These are phyloP conservation scores for Yarrowia phangngaensis DNA, from an alignment of 805 yeast species.

Conservation along the genomic window DNA sequence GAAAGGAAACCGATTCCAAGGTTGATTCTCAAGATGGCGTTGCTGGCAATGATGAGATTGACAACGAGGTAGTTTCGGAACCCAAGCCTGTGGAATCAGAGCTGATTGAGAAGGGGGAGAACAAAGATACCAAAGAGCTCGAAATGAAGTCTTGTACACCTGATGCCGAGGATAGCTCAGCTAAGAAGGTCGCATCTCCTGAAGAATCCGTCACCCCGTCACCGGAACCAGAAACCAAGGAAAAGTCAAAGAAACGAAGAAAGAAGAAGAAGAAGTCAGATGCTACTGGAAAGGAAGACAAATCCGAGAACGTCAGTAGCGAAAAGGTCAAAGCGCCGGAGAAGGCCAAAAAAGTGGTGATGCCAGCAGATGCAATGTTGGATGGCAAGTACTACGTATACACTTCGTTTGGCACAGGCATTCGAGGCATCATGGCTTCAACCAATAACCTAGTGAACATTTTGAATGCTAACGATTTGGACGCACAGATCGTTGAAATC, in stretches of 20 bases:
- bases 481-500: slow-evolving; percentile 66
- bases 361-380: slow-evolving; percentile 25
- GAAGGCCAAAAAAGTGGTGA: slow-evolving; percentile 12
- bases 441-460: slow-evolving; percentile 75
- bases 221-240: slow-evolving; percentile 19
- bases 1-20: slow-evolving; percentile 24
- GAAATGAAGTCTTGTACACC: slow-evolving; percentile 26
- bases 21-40: slow-evolving; percentile 26
- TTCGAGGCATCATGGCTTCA: slow-evolving; percentile 66
- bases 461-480: slow-evolving; percentile 65
- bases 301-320: slow-evolving; percentile 1
- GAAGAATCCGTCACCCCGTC: slow-evolving; percentile 26
- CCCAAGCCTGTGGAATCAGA: slow-evolving; percentile 20
- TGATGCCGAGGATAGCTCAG: slow-evolving; percentile 28
- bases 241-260: background rate
- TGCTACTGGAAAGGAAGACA: background rate
- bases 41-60: slow-evolving; percentile 16
- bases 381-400: slow-evolving; percentile 47
- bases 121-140: slow-evolving; percentile 28
- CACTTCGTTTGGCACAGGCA: slow-evolving; percentile 84
- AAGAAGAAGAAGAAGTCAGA: slow-evolving; percentile 16
- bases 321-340: slow-evolving; percentile 5
- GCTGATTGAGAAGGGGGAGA: slow-evolving; percentile 26
- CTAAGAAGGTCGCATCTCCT: slow-evolving; percentile 22
- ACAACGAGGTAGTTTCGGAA: slow-evolving; percentile 5